Evolutionary conservation across 139 green algal genomes (phyloP).

Genomic region (Micromonas commoda): DNA sequence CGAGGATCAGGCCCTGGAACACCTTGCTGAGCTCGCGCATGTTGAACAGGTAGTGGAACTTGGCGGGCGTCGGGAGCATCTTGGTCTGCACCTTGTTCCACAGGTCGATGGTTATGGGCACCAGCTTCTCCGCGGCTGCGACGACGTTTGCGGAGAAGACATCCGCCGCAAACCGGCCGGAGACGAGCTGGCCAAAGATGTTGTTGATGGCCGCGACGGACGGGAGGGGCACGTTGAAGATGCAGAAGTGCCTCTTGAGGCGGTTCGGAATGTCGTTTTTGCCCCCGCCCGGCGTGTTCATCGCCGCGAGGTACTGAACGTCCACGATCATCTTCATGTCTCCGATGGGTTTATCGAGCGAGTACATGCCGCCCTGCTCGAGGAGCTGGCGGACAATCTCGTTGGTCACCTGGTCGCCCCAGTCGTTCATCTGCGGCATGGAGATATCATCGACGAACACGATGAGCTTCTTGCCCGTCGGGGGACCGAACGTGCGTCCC

Average conservation of each 20-base stretch:
- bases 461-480: conserved; percentile 65
- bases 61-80: conserved; percentile 63
- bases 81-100: conserved; percentile 68
- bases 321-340: conserved; percentile 87
- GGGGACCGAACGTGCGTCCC: conserved; percentile 70
- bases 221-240: conserved; percentile 77
- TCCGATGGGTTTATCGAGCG: conserved; percentile 79
- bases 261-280: conserved; percentile 72
- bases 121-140: conserved; percentile 41
- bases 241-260: conserved; percentile 70
- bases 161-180: conserved; percentile 45
- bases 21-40: conserved; percentile 61
- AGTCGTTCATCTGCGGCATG: conserved; percentile 71
- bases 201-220: conserved; percentile 56
- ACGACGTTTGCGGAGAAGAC: conserved; percentile 52
- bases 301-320: conserved; percentile 65
- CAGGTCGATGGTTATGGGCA: conserved; percentile 54
- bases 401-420: conserved; percentile 75
- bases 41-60: conserved; percentile 86
- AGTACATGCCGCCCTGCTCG: conserved; percentile 61
- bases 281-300: conserved; percentile 74
- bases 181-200: conserved; percentile 73
- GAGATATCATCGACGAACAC: conserved; percentile 78
- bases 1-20: conserved; percentile 63
- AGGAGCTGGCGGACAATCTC: conserved; percentile 72